Evolutionary conservation across 2,329 filamentous ascomycete species (phyloP).

Genomic region (Xylariaceae sp.): DNA sequence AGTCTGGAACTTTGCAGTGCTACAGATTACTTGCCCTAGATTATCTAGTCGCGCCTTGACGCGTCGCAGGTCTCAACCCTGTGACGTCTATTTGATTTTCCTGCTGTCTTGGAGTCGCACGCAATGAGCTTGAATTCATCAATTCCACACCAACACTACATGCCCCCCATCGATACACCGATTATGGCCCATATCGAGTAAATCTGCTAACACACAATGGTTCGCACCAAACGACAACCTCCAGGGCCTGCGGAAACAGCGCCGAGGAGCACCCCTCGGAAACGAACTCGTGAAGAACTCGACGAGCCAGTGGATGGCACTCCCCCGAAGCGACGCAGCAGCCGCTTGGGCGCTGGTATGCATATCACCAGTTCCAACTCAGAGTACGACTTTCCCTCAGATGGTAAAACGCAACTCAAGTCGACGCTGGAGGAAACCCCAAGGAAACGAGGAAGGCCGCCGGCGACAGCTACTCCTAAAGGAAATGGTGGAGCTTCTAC

Average conservation of each 20-base stretch:
- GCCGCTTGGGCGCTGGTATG: constrained; percentile 4
- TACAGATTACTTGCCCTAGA: no score
- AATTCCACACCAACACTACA: not conserved
- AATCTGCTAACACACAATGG: constrained; percentile 29
- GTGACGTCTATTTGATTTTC: not conserved
- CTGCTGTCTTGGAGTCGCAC: not conserved
- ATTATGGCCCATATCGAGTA: not conserved
- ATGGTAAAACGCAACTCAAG: constrained; percentile 26
- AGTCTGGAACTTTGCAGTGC: no score
- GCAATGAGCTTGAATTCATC: not conserved
- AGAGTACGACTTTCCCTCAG: constrained; percentile 41
- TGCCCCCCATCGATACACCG: not conserved
- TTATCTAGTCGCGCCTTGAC: constrained; percentile 13
- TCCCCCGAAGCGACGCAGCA: constrained; percentile 29
- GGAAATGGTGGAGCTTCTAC: constrained; percentile 26
- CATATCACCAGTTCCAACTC: constrained; percentile 16
- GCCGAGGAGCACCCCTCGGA: constrained; percentile 28
- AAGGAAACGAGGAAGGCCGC: constrained; percentile 27
- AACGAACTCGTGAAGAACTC: constrained; percentile 30
- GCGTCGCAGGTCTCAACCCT: constrained; percentile 5
- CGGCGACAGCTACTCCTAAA: constrained; percentile 14
- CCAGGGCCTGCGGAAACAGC: constrained; percentile 21
- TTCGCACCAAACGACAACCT: constrained; percentile 33
- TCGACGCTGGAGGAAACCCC: constrained; percentile 29
- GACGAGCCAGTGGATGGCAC: constrained; percentile 25